These are phyloP conservation scores for Cutaneotrichosporon mucoides DNA, from an alignment of 1,284 basidiomycete genomes.

Conservation along the genomic window DNA sequence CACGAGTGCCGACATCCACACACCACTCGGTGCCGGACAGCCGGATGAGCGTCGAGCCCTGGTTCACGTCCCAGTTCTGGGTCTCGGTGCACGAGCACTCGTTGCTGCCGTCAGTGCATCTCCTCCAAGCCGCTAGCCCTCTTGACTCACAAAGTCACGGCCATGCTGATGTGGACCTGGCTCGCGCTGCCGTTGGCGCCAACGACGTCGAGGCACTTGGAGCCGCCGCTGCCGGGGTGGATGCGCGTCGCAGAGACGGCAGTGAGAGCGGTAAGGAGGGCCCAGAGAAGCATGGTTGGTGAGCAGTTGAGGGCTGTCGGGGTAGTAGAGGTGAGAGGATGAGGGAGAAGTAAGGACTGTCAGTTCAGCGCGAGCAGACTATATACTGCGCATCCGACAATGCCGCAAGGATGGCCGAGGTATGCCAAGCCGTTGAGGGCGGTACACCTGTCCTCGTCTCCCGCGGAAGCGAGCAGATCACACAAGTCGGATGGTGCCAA, in stretches of 20 bases:
- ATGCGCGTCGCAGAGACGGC: neutral
- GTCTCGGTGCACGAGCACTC: conserved; percentile 17
- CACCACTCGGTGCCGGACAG: conserved; percentile 28
- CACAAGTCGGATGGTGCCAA: no score
- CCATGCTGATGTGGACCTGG: neutral
- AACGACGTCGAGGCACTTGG: neutral
- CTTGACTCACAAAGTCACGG: neutral
- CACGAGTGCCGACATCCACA: conserved; percentile 19
- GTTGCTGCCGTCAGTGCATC: conserved; percentile 4
- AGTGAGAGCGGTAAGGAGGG: neutral
- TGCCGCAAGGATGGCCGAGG: no score
- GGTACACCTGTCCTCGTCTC: no score
- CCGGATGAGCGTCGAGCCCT: conserved; percentile 3
- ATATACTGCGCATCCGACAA: no score
- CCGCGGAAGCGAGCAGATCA: no score
- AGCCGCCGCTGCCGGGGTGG: neutral
- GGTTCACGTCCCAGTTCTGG: conserved; percentile 11
- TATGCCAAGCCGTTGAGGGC: no score
- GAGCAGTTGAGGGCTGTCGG: neutral
- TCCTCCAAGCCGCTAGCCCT: neutral
- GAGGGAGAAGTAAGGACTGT: no score
- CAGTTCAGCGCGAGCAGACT: no score
- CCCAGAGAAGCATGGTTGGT: neutral
- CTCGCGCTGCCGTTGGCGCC: neutral
- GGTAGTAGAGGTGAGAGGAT: neutral